Conservation (phyloP, 495 filamentous ascomycete species). For the Daldinia concentrica region DNA sequence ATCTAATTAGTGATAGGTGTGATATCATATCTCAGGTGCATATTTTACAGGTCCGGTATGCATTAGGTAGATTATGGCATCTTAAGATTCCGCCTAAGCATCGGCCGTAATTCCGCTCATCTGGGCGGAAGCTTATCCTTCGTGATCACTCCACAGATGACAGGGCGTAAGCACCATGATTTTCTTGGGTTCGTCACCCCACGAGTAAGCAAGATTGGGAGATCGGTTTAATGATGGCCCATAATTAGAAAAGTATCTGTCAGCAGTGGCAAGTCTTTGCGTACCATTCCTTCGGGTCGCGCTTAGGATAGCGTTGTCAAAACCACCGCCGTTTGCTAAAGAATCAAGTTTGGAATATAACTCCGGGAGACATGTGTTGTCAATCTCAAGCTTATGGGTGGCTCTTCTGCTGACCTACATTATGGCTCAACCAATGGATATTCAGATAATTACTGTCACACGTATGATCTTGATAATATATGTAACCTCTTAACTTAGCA, state of each 20-base stretch:
- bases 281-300: not conserved
- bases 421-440: not conserved
- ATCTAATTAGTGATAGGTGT: not conserved
- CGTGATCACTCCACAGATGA: not conserved
- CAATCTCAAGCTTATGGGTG: slow-evolving; percentile 5
- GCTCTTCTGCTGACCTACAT: slow-evolving; percentile 1
- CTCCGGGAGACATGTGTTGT: not conserved
- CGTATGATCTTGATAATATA: not conserved
- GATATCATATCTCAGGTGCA: not conserved
- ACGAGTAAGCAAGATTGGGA: not conserved
- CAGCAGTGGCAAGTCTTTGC: not conserved
- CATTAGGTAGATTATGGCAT: not conserved
- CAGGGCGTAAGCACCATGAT: slow-evolving; percentile 2
- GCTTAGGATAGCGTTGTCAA: not conserved
- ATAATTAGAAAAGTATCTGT: not conserved
- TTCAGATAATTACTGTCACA: not conserved
- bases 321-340: not conserved
- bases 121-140: not conserved
- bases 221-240: not conserved
- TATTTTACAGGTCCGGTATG: not conserved
- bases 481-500: not conserved
- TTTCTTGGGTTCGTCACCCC: not conserved
- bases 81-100: not conserved
- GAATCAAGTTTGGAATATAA: not conserved
- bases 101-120: not conserved